These are phyloP conservation scores for Rhizopus microsporus DNA, from an alignment of 371 early-diverging fungal species.

Conservation along the genomic window DNA sequence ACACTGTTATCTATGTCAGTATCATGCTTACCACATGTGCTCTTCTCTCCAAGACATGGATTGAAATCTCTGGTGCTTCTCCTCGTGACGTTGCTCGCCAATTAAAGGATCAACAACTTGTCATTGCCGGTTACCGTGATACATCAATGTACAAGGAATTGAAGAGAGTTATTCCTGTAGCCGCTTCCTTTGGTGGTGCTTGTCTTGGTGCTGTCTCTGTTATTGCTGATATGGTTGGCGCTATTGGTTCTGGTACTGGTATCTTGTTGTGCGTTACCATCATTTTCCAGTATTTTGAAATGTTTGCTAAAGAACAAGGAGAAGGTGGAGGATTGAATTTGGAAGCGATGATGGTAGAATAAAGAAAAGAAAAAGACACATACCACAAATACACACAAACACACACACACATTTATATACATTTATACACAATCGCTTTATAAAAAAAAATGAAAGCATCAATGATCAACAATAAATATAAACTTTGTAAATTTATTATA, in stretches of 20 bases:
- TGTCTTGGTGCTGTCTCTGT: slow-evolving; percentile 97
- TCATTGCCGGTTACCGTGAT: slow-evolving; percentile 97
- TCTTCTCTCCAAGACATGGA: slow-evolving; percentile 98
- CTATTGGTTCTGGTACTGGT: slow-evolving; percentile 99
- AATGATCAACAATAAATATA: background rate
- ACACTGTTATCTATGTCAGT: slow-evolving; percentile 90
- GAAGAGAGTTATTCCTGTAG: slow-evolving; percentile 98
- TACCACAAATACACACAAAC: slow-evolving; percentile 1
- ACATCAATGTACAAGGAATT: slow-evolving; percentile 98
- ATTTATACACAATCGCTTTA: background rate
- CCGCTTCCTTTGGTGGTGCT: slow-evolving; percentile 97
- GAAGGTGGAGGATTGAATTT: slow-evolving; percentile 64
- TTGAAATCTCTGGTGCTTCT: slow-evolving; percentile 97
- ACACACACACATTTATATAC: background rate
- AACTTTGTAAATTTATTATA: slow-evolving; percentile 2
- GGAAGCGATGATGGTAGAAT: slow-evolving; percentile 44
- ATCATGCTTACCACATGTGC: slow-evolving; percentile 98
- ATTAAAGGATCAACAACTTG: slow-evolving; percentile 97
- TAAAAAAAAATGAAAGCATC: background rate
- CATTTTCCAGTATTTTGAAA: slow-evolving; percentile 99
- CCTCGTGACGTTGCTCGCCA: slow-evolving; percentile 98
- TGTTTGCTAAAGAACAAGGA: slow-evolving; percentile 95
- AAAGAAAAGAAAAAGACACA: slow-evolving; percentile 7
- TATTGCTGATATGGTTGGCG: slow-evolving; percentile 93
- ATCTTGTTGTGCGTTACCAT: slow-evolving; percentile 99